Percentiles rank a stretch among this genome's conserved stretches.
phyloP scores from a whole-genome alignment of 2,329 filamentous ascomycete species.

The Hypoxylon sp. region DNA sequence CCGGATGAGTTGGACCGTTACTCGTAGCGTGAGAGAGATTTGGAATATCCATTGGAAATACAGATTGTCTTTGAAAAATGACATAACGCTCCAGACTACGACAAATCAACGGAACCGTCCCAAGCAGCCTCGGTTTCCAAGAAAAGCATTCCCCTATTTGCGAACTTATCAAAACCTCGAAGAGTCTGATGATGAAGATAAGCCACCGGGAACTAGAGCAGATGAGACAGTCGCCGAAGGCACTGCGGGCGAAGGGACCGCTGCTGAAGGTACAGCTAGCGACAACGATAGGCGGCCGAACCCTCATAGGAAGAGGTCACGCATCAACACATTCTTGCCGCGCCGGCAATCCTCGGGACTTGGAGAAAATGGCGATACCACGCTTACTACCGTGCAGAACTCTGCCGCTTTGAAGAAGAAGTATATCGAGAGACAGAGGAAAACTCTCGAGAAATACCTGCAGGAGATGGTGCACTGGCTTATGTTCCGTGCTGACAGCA shows the following conservation, averaged over 20 bases:
- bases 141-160: constrained; percentile 89
- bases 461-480: constrained; percentile 96
- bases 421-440: constrained; percentile 86
- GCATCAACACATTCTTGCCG: constrained; percentile 66
- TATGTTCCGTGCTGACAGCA: constrained; percentile 96
- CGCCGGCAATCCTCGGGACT: constrained; percentile 67
- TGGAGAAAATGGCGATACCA: constrained; percentile 62
- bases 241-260: constrained; percentile 61
- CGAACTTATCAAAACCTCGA: constrained; percentile 83
- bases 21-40: constrained; percentile 89
- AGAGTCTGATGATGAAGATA: constrained; percentile 80
- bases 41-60: constrained; percentile 94
- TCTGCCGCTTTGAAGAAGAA: constrained; percentile 68
- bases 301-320: constrained; percentile 63
- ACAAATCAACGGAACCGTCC: constrained; percentile 75
- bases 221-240: constrained; percentile 54
- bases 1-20: constrained; percentile 95
- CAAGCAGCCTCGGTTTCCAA: constrained; percentile 90
- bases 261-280: constrained; percentile 75
- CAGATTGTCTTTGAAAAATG: constrained; percentile 85
- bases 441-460: constrained; percentile 88
- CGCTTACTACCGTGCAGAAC: constrained; percentile 59
- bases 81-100: constrained; percentile 81
- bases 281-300: constrained; percentile 71
- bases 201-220: constrained; percentile 56